Evolutionary conservation across 2,329 filamentous ascomycete genomes (phyloP), one percentile per base, ranked within the genome.

Genomic region (Boeremia exigua): DNA sequence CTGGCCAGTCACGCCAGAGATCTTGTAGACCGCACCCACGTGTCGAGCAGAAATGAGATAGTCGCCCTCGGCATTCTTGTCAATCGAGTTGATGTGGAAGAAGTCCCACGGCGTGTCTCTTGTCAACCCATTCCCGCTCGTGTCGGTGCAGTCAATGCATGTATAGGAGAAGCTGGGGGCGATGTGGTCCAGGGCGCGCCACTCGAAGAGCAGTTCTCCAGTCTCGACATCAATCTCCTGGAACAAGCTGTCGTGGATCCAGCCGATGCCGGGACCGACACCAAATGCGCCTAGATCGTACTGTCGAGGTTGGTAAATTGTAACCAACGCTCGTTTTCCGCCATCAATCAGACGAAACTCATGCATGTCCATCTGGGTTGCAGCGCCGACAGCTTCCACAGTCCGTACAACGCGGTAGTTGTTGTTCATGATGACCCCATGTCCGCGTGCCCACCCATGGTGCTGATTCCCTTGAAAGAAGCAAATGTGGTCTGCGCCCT

Each of bases 211-310:
- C 8, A 78, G 56, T 33, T 76, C 63, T 43, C 69, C 69, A 4
- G 75, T 73, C 14, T 70, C 70, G 10, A 77, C 66, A 51, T 78
- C 71, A 33, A 77, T 62, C 59, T 78, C 76, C 63, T 81, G 77
- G 56, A 80, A 76, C 25, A 78, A 36, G 17, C 70, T 73, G 54
- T 80, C 77, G 54, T 75, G 72, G 7, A 79, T 69, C 65, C 74
- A 79, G 10, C 75, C 74, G 34, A 71, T 54, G n/a, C 60, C 62
- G 14, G 62, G 49, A 37, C 67, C 65, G 29, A 77, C 56, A 25
- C 72, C 76, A 6, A 77, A 67, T 14, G 66, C 60, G n/a, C 60
- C 63, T n/a, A 81, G 66, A 49, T 81, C 73, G 10, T 67, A 69
- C 10, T 70, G 65, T 6, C 71, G 66, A 6, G 73, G 52, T 11